phyloP scores from a whole-genome alignment of 1,139 yeast genomes.

The Geotrichum phurueaensis region DNA sequence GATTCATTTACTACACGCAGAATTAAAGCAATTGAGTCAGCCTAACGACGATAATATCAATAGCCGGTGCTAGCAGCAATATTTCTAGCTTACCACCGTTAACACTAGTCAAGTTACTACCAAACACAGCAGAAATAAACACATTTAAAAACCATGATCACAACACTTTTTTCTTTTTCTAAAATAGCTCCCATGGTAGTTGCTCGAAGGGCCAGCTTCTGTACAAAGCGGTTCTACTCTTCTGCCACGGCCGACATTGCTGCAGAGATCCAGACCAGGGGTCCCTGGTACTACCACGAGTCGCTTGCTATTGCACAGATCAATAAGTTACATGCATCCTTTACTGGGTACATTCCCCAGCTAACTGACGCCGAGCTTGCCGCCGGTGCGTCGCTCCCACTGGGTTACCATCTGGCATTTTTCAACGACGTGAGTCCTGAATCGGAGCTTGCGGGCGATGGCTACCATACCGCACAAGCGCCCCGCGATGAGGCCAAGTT shows the following conservation, averaged over 20 bases:
- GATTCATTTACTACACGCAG: no score
- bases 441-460: slow-evolving; percentile 54
- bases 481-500: slow-evolving; percentile 44
- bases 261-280: slow-evolving; percentile 17
- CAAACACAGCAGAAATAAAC: neutral
- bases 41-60: no score
- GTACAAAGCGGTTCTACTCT: slow-evolving; percentile 1
- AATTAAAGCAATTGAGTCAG: no score
- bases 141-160: neutral
- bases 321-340: slow-evolving; percentile 26
- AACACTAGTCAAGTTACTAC: no score
- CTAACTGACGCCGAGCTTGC: slow-evolving; percentile 4
- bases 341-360: slow-evolving; percentile 24
- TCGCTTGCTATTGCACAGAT: slow-evolving; percentile 23
- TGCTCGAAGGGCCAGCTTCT: neutral
- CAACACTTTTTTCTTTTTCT: neutral
- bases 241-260: slow-evolving; percentile 11
- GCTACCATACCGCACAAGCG: slow-evolving; percentile 77
- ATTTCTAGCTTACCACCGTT: no score
- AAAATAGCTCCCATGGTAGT: neutral
- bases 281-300: slow-evolving; percentile 29
- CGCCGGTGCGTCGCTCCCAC: slow-evolving; percentile 33
- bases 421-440: slow-evolving; percentile 54
- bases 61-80: no score
- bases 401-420: slow-evolving; percentile 63